Evolutionary conservation across 169 alveolate genomes (phyloP).

Genomic region (Blepharisma undulans): DNA sequence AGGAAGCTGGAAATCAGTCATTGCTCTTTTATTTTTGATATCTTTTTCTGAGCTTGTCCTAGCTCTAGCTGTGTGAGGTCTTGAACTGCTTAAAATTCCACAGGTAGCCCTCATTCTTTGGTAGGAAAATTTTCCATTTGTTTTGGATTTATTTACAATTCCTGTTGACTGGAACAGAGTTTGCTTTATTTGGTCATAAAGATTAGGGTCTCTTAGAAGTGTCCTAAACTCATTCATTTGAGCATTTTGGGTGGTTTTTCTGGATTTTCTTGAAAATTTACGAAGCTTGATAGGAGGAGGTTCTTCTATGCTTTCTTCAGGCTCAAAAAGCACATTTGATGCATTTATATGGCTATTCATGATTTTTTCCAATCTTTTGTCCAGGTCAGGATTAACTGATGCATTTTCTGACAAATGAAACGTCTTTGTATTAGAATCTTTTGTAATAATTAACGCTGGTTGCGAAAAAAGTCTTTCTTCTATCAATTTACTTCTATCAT

Average conservation of each 20-base stretch:
- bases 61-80: neutral
- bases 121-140: neutral
- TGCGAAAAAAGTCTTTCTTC: neutral
- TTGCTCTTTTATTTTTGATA: neutral
- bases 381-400: constrained; percentile 6
- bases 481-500: neutral
- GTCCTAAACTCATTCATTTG: neutral
- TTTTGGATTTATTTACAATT: neutral
- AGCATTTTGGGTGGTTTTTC: neutral
- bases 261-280: neutral
- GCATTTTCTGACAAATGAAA: neutral
- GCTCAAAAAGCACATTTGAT: neutral
- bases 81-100: neutral
- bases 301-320: neutral
- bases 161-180: neutral
- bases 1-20: neutral
- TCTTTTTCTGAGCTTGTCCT: neutral
- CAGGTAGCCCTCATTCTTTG: neutral
- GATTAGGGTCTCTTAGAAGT: neutral
- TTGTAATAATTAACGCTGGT: neutral
- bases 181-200: neutral
- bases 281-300: neutral
- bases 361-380: constrained; percentile 13
- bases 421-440: neutral
- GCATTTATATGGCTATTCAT: neutral